Conservation (phyloP, 2,329 filamentous ascomycete genomes). For the Xylaria sp. region DNA sequence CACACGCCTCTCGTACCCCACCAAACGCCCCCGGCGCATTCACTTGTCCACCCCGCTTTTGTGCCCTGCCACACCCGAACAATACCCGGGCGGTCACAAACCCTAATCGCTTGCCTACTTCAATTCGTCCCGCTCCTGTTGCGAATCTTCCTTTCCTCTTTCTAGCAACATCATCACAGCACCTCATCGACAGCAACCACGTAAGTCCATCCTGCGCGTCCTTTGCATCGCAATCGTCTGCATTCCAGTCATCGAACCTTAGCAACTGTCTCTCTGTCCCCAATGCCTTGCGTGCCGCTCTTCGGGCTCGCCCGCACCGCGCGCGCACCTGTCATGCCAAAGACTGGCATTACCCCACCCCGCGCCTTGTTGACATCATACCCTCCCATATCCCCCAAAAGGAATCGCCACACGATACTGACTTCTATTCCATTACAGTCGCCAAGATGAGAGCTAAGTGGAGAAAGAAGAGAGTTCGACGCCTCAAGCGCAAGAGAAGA, state of each 20-base stretch:
- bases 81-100: conserved; percentile 48
- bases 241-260: not conserved
- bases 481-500: conserved; percentile 99
- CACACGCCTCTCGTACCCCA: conserved; percentile 22
- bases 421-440: conserved; percentile 39
- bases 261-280: not conserved
- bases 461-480: conserved; percentile 99
- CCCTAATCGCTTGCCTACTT: conserved; percentile 48
- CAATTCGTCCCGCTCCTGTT: conserved; percentile 43
- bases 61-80: conserved; percentile 40
- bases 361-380: conserved; percentile 27
- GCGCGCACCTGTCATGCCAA: conserved; percentile 1
- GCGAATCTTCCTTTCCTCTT: conserved; percentile 42
- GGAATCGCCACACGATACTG: conserved; percentile 32
- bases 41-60: conserved; percentile 17
- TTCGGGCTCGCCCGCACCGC: conserved; percentile 3
- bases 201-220: conserved; percentile 42
- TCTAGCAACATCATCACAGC: conserved; percentile 49
- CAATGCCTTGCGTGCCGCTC: not conserved
- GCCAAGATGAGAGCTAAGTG: conserved; percentile 92
- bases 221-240: not conserved
- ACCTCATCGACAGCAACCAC: conserved; percentile 50
- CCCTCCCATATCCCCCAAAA: not conserved
- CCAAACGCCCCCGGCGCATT: conserved; percentile 11
- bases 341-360: conserved; percentile 28